Percentiles rank a stretch among this genome's conserved stretches.
Conservation (phyloP, 2,329 filamentous ascomycete genomes). For the Colletotrichum lentis region DNA sequence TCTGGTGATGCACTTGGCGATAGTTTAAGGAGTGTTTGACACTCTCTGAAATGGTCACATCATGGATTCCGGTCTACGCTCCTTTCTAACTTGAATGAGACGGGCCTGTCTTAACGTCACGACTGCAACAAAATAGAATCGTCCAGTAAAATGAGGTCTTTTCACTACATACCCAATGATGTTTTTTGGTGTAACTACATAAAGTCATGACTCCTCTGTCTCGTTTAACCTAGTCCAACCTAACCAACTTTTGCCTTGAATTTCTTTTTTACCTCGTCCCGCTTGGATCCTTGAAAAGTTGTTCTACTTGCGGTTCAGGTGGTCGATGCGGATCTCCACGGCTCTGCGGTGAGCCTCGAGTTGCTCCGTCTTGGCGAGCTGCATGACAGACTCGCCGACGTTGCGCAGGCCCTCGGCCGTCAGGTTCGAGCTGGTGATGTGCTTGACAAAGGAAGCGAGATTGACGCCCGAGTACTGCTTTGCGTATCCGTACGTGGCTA, state of each 20-base stretch:
- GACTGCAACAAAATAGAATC: no score
- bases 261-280: neutral
- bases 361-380: conserved; percentile 91
- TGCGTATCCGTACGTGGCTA: conserved; percentile 96
- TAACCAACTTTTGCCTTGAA: neutral
- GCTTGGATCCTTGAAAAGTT: neutral
- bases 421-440: conserved; percentile 94
- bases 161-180: conserved; percentile 16
- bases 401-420: conserved; percentile 85
- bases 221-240: neutral
- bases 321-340: conserved; percentile 79
- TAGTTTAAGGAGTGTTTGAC: no score
- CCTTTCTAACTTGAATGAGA: neutral
- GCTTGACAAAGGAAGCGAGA: conserved; percentile 93
- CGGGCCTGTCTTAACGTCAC: neutral
- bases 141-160: neutral
- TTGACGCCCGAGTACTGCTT: conserved; percentile 99
- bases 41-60: neutral
- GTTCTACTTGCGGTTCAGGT: conserved; percentile 49
- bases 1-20: no score
- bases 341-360: conserved; percentile 92
- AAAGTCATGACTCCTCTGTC: conserved; percentile 5
- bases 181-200: conserved; percentile 34
- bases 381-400: conserved; percentile 90
- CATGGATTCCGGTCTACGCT: no score